These are phyloP conservation scores for Rhododendron vialii DNA, from an alignment of 148 eudicot genomes.

Conservation along the genomic window DNA sequence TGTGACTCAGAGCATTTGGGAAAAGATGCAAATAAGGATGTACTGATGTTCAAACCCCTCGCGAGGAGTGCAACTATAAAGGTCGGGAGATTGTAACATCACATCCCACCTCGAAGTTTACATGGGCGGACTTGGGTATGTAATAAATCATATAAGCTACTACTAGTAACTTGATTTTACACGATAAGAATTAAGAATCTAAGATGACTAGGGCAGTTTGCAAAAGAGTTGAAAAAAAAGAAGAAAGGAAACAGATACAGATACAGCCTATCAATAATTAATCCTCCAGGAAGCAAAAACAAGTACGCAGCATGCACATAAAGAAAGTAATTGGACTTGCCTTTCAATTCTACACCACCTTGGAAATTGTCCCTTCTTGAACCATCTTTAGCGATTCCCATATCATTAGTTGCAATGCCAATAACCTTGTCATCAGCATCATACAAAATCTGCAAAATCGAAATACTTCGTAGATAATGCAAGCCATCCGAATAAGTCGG, in stretches of 20 bases:
- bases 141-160: not conserved
- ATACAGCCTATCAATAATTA: not conserved
- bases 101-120: not conserved
- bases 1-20: not conserved
- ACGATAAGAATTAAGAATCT: not conserved
- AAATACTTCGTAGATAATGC: not conserved
- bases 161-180: not conserved
- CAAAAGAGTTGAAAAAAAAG: not conserved
- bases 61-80: not conserved
- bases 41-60: not conserved
- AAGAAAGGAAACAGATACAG: not conserved
- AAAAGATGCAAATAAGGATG: not conserved
- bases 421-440: constrained; percentile 59
- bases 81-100: not conserved
- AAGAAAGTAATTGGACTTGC: constrained; percentile 22
- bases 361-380: constrained; percentile 76
- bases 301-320: not conserved
- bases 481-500: not conserved
- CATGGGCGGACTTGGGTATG: not conserved
- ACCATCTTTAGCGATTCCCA: constrained; percentile 89
- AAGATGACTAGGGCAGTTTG: not conserved
- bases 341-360: constrained; percentile 91
- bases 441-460: constrained; percentile 56
- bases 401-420: constrained; percentile 93
- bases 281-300: not conserved